A percentile compares a stretch with the other conserved stretches of the same genome.
phyloP scores from a whole-genome alignment of 148 eudicot species.

The Spergularia marina region DNA sequence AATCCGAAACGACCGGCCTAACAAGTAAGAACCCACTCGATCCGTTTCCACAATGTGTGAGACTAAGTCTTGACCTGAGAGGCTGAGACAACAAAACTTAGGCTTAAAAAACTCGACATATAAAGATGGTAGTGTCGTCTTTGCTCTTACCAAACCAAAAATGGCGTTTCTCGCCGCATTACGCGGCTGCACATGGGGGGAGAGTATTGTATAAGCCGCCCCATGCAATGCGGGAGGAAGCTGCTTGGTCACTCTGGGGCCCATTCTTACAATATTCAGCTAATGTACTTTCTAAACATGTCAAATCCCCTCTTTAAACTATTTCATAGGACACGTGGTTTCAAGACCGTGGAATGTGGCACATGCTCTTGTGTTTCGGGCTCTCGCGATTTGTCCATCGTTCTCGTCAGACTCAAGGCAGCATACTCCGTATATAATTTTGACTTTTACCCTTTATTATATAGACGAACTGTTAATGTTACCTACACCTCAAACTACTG shows the following conservation, averaged over 20 bases:
- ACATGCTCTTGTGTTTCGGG: slow-evolving; percentile 17
- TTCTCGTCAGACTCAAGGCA: slow-evolving; percentile 16
- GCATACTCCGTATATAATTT: background rate
- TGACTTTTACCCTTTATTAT: background rate
- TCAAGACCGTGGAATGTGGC: slow-evolving; percentile 15
- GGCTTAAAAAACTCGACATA: background rate
- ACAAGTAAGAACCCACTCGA: too few relatives aligned
- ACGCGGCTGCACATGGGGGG: slow-evolving; percentile 32
- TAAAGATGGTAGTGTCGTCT: background rate
- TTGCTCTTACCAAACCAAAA: background rate
- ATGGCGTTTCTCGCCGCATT: too few relatives aligned
- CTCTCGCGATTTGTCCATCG: background rate
- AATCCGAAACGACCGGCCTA: too few relatives aligned
- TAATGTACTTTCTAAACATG: slow-evolving; percentile 13
- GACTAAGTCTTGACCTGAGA: too few relatives aligned
- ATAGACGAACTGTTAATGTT: too few relatives aligned
- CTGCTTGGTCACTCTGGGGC: background rate
- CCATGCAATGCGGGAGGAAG: background rate
- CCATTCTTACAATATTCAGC: background rate
- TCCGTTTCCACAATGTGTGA: too few relatives aligned
- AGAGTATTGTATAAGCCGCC: background rate
- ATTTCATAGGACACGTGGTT: background rate
- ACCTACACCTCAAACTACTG: background rate
- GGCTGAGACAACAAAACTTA: too few relatives aligned
- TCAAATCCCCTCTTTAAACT: background rate